Conservation (phyloP, 108 stramenopile species). For the Nannochloropsis granulata region DNA sequence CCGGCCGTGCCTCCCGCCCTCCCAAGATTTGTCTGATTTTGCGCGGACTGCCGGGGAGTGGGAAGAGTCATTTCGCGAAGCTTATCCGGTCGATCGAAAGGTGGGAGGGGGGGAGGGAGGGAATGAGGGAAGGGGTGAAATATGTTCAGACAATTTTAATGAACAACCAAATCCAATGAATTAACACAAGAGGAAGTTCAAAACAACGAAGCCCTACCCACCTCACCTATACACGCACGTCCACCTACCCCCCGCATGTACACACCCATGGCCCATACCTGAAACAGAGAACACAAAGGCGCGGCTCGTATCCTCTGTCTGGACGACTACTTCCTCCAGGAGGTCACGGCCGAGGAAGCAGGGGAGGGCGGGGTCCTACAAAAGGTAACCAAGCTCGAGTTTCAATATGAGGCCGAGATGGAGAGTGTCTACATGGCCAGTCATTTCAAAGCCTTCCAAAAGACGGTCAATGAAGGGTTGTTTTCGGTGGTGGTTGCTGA, state of each 20-base stretch:
- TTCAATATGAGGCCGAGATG: slow-evolving; percentile 17
- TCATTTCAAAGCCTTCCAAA: background rate
- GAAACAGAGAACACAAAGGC: background rate
- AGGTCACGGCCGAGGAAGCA: slow-evolving; percentile 4
- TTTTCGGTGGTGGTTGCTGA: slow-evolving; percentile 8
- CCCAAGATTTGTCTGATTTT: slow-evolving; percentile 15
- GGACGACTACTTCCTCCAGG: slow-evolving; percentile 22
- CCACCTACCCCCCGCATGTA: too few relatives aligned
- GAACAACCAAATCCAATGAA: too few relatives aligned
- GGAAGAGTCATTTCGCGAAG: slow-evolving; percentile 9
- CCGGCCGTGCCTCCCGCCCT: slow-evolving; percentile 5
- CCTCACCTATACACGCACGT: too few relatives aligned
- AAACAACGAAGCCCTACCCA: background rate
- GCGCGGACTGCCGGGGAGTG: slow-evolving; percentile 13
- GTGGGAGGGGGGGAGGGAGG: background rate
- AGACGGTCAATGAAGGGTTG: slow-evolving; percentile 14
- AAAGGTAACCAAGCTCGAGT: slow-evolving; percentile 2
- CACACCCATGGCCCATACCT: background rate
- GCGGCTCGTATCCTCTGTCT: slow-evolving; percentile 6
- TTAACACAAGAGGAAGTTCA: too few relatives aligned
- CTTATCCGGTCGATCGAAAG: slow-evolving; percentile 9
- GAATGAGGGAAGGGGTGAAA: too few relatives aligned
- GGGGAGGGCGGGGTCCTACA: slow-evolving; percentile 5
- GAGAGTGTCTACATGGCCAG: slow-evolving; percentile 19
- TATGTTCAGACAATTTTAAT: too few relatives aligned